A percentile compares a stretch with the other conserved stretches of the same genome.
Evolutionary conservation across 1,139 yeast genomes (phyloP).

Genomic region (Blastobotrys capitulatus): DNA sequence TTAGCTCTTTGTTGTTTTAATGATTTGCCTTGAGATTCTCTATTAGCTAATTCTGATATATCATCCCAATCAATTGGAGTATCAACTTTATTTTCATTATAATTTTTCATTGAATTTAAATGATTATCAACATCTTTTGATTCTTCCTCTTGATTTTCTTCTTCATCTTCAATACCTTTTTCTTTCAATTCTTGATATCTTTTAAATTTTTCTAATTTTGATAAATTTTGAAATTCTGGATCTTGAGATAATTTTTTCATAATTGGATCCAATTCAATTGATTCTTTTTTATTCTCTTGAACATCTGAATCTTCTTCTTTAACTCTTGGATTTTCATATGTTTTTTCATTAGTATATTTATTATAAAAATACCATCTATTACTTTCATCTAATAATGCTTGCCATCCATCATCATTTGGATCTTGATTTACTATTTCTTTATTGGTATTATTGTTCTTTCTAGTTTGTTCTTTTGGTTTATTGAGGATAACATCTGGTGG

Average conservation of each 20-base stretch:
- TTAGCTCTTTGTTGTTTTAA: conserved; percentile 20
- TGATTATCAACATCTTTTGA: neutral
- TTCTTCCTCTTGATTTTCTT: neutral
- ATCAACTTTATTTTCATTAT: conserved; percentile 1
- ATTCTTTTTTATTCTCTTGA: neutral
- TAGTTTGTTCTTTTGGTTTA: neutral
- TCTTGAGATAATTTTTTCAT: conserved; percentile 18
- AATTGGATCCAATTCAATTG: conserved; percentile 6
- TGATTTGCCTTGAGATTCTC: conserved; percentile 19
- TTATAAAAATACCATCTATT: conserved; percentile 28
- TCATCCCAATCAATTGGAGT: conserved; percentile 10
- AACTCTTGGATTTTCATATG: conserved; percentile 29
- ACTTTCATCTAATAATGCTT: conserved; percentile 27
- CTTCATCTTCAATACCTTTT: neutral
- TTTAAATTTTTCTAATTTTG: conserved; percentile 18
- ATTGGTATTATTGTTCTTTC: neutral
- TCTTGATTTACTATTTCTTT: neutral
- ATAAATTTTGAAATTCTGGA: conserved; percentile 16
- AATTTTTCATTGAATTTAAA: conserved; percentile 1
- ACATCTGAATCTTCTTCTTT: conserved; percentile 1
- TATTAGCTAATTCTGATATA: conserved; percentile 11
- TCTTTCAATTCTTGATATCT: conserved; percentile 13
- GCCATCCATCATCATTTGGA: conserved; percentile 28
- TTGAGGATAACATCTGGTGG: conserved; percentile 10
- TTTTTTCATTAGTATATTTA: conserved; percentile 24